These are phyloP conservation scores for Cyberlindnera xishuangbannaensis DNA, from an alignment of 805 yeast genomes.

Conservation along the genomic window DNA sequence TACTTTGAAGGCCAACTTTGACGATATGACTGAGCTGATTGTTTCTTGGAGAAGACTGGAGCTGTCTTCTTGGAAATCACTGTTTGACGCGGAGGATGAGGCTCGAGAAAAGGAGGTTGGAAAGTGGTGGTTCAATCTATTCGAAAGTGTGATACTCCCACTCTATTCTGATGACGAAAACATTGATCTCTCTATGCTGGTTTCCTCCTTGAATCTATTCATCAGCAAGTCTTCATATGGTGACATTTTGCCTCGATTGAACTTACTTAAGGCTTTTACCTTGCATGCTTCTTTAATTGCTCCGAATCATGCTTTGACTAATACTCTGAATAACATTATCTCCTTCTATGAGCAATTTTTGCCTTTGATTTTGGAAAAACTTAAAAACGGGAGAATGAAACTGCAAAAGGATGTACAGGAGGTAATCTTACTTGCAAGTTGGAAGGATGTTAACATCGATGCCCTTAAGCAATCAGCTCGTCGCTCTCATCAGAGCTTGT, in stretches of 20 bases:
- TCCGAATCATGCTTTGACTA: conserved; percentile 22
- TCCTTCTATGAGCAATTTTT: conserved; percentile 64
- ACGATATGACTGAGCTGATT: conserved; percentile 57
- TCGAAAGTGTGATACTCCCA: conserved; percentile 65
- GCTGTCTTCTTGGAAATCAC: conserved; percentile 74
- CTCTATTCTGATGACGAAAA: conserved; percentile 32
- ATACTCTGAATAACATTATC: conserved; percentile 52
- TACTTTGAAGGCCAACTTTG: conserved; percentile 50
- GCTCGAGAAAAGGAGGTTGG: conserved; percentile 47
- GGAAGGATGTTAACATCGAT: conserved; percentile 94
- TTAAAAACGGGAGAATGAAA: conserved; percentile 41
- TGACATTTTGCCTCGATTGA: conserved; percentile 56
- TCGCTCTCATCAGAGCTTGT: conserved; percentile 77
- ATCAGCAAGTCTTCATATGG: conserved; percentile 74
- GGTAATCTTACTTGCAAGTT: conserved; percentile 82
- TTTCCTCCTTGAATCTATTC: conserved; percentile 65
- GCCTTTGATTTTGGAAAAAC: conserved; percentile 38
- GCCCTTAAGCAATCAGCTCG: conserved; percentile 93
- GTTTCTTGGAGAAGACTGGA: conserved; percentile 91
- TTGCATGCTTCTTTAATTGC: conserved; percentile 40
- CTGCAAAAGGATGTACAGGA: conserved; percentile 80
- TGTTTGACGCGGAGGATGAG: conserved; percentile 61
- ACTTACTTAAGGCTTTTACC: conserved; percentile 58
- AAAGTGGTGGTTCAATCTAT: conserved; percentile 89
- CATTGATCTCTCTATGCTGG: conserved; percentile 30